Percentiles rank a stretch among this genome's conserved stretches.
These are phyloP conservation scores for Plasmodium relictum DNA, from an alignment of 169 alveolate genomes.

Conservation along the genomic window DNA sequence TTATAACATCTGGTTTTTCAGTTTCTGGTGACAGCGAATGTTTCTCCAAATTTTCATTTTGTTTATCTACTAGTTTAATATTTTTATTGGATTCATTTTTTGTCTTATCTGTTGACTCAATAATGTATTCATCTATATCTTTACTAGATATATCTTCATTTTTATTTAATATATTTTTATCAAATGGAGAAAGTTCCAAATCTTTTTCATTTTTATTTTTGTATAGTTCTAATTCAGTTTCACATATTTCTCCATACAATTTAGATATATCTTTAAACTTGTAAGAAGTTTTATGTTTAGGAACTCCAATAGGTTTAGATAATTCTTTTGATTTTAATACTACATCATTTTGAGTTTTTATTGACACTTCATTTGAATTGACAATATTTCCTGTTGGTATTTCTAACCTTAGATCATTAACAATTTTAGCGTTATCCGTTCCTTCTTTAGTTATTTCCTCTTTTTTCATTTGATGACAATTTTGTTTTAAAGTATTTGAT, in stretches of 20 bases:
- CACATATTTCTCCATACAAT: slow-evolving; percentile 25
- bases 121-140: slow-evolving; percentile 5
- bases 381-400: slow-evolving; percentile 38
- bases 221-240: slow-evolving; percentile 19
- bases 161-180: background rate
- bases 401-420: slow-evolving; percentile 11
- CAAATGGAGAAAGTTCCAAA: slow-evolving; percentile 3
- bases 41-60: slow-evolving; percentile 14
- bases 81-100: slow-evolving; percentile 3
- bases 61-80: slow-evolving; percentile 6
- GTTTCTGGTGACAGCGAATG: slow-evolving; percentile 12
- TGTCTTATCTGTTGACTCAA: slow-evolving; percentile 7
- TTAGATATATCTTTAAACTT: slow-evolving; percentile 42
- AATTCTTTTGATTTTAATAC: slow-evolving; percentile 1
- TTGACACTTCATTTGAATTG: slow-evolving; percentile 1
- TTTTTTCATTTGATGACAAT: slow-evolving; percentile 4
- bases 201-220: slow-evolving; percentile 13
- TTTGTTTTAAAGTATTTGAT: slow-evolving; percentile 2
- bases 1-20: slow-evolving; percentile 63
- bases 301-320: slow-evolving; percentile 14
- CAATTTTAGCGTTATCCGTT: background rate
- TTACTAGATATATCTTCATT: slow-evolving; percentile 12
- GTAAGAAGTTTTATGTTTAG: slow-evolving; percentile 32
- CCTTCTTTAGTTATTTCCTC: slow-evolving; percentile 12
- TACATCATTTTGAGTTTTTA: background rate